Percentiles rank a stretch among this genome's conserved stretches.
Conservation (phyloP, 306 rosid genomes). For the Citrullus mucosospermus region DNA sequence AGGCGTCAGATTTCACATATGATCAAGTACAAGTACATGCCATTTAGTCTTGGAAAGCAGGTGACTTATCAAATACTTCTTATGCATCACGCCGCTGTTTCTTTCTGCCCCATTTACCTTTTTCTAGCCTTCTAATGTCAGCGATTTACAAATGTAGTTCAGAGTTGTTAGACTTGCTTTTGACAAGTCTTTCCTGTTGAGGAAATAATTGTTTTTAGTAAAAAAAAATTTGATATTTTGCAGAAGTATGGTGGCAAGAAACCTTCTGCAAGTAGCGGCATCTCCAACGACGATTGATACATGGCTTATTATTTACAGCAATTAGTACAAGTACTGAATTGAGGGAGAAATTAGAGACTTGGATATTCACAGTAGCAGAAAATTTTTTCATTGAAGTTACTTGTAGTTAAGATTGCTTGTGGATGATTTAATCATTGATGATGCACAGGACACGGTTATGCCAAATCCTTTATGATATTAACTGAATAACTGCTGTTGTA, state of each 20-base stretch:
- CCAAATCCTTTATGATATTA: conserved; percentile 1
- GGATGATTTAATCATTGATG: conserved; percentile 4
- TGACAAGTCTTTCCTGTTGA: neutral
- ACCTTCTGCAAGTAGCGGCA: conserved; percentile 28
- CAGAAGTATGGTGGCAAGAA: conserved; percentile 41
- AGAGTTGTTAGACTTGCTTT: neutral
- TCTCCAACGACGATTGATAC: conserved; percentile 25
- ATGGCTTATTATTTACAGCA: conserved; percentile 2
- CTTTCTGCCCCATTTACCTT: neutral
- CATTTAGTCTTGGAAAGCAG: conserved; percentile 82
- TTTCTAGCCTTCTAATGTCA: neutral
- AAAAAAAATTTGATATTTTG: neutral
- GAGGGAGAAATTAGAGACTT: neutral
- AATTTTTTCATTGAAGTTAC: neutral
- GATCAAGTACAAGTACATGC: conserved; percentile 79
- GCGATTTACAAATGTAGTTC: neutral
- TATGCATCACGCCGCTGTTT: neutral
- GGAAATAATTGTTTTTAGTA: neutral
- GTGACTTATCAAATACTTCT: conserved; percentile 17
- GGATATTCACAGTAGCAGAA: conserved; percentile 5
- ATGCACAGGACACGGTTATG: neutral
- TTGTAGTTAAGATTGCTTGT: conserved; percentile 6
- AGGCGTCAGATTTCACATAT: conserved; percentile 89
- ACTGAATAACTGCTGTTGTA: conserved; percentile 5
- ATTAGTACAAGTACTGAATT: neutral